These are phyloP conservation scores for Fusarium sterilihyphosum DNA, from an alignment of 2,329 filamentous ascomycete genomes.

Conservation along the genomic window DNA sequence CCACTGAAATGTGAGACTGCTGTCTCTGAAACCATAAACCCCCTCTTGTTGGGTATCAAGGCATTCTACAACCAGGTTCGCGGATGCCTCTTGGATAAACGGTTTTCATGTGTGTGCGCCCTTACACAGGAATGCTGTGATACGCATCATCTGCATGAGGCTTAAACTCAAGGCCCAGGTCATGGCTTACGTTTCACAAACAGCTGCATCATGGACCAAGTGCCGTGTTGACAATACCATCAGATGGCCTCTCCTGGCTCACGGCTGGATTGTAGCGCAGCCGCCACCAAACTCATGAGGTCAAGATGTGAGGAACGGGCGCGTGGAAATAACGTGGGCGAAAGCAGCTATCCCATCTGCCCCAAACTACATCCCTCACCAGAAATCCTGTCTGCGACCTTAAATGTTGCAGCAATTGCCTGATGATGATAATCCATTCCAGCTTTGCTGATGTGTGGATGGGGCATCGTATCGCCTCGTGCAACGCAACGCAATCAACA, in stretches of 20 bases:
- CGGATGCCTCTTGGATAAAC: conserved; percentile 10
- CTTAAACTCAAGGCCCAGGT: conserved; percentile 21
- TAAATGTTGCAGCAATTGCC: conserved; percentile 8
- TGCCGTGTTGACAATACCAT: conserved; percentile 3
- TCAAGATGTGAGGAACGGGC: conserved; percentile 1
- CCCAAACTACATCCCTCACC: neutral
- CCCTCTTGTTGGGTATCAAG: neutral
- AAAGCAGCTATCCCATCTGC: neutral
- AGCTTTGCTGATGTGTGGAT: conserved; percentile 6
- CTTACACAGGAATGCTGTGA: conserved; percentile 19
- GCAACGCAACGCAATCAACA: conserved; percentile 15
- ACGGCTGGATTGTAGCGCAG: conserved; percentile 5
- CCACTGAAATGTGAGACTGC: conserved; percentile 1
- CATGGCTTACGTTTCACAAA: conserved; percentile 13
- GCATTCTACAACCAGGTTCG: conserved; percentile 11
- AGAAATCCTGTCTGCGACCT: conserved; percentile 1
- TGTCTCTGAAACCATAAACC: neutral
- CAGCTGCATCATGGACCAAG: conserved; percentile 7
- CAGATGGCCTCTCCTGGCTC: neutral
- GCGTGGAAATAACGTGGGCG: conserved; percentile 15
- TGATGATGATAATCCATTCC: conserved; percentile 19
- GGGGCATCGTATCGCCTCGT: conserved; percentile 15
- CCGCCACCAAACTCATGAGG: conserved; percentile 5
- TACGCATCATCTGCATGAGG: conserved; percentile 16
- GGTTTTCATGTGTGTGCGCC: conserved; percentile 2